Conservation (phyloP, 2,329 filamentous ascomycete species). For the Biscogniauxia mediterranea region DNA sequence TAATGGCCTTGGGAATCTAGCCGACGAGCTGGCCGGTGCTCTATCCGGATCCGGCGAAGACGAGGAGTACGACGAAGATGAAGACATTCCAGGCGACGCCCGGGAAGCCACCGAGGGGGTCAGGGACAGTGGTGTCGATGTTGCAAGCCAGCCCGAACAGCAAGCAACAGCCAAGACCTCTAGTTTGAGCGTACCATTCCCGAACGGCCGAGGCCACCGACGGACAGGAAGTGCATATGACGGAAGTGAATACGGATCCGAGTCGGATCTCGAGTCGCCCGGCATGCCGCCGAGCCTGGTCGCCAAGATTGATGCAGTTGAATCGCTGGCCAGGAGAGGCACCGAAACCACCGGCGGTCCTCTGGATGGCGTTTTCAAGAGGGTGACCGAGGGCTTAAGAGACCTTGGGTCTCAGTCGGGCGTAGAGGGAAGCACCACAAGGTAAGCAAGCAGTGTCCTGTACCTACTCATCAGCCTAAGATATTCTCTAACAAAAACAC, state of each 20-base stretch:
- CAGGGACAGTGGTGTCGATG: conserved; percentile 44
- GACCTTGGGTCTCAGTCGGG: conserved; percentile 72
- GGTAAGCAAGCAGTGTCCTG: conserved; percentile 45
- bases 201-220: conserved; percentile 45
- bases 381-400: conserved; percentile 66
- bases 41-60: conserved; percentile 64
- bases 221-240: conserved; percentile 62
- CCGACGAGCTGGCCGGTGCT: conserved; percentile 76
- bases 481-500: conserved; percentile 8
- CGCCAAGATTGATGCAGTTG: conserved; percentile 69
- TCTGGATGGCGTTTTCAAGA: conserved; percentile 63
- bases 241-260: conserved; percentile 71
- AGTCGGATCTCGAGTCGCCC: conserved; percentile 67
- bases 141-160: conserved; percentile 33
- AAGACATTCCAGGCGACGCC: conserved; percentile 24
- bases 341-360: conserved; percentile 65
- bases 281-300: conserved; percentile 66
- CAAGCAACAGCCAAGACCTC: conserved; percentile 33
- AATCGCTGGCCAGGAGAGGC: conserved; percentile 65
- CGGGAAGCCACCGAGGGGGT: conserved; percentile 30
- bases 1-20: conserved; percentile 71
- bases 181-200: conserved; percentile 45
- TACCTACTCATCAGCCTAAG: conserved; percentile 1
- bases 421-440: conserved; percentile 69
- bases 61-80: conserved; percentile 50